Percentiles rank a stretch among this genome's conserved stretches.
Evolutionary conservation across 2,329 filamentous ascomycete species (phyloP).

Genomic region (Paecilomyces sp.): DNA sequence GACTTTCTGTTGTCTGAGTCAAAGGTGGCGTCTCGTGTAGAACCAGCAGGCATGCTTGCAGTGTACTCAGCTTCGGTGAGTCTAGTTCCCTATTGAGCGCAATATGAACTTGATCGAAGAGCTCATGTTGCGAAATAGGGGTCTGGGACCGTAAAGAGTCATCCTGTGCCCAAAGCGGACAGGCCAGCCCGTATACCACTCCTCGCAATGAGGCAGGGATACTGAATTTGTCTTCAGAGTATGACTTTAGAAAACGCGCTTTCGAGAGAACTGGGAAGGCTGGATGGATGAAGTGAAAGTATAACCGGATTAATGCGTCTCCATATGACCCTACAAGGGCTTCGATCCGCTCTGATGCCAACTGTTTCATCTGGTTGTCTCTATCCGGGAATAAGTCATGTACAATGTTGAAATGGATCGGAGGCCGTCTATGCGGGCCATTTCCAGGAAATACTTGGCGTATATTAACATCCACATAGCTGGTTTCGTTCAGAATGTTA

Average conservation of each 20-base stretch:
- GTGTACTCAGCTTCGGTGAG: slow-evolving; percentile 39
- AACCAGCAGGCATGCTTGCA: slow-evolving; percentile 43
- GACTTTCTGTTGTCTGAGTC: slow-evolving; percentile 42
- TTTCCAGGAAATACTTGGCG: slow-evolving; percentile 36
- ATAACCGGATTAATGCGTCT: slow-evolving; percentile 37
- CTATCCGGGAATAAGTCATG: slow-evolving; percentile 40
- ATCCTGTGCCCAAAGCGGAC: slow-evolving; percentile 37
- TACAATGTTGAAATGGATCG: slow-evolving; percentile 41
- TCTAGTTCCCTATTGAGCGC: slow-evolving; percentile 41
- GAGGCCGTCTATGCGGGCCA: slow-evolving; percentile 27
- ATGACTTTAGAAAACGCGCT: slow-evolving; percentile 35
- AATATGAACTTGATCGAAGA: slow-evolving; percentile 37
- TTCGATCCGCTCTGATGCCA: slow-evolving; percentile 39
- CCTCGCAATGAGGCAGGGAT: slow-evolving; percentile 41
- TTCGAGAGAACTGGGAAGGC: slow-evolving; percentile 41
- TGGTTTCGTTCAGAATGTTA: slow-evolving; percentile 39
- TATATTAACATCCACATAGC: slow-evolving; percentile 39
- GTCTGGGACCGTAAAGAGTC: slow-evolving; percentile 19
- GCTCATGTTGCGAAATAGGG: slow-evolving; percentile 36
- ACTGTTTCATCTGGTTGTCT: slow-evolving; percentile 30
- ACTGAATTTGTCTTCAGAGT: slow-evolving; percentile 28
- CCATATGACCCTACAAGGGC: slow-evolving; percentile 34
- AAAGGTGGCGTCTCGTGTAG: slow-evolving; percentile 40
- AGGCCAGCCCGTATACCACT: slow-evolving; percentile 40
- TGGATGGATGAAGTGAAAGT: slow-evolving; percentile 41